Evolutionary conservation across 345 rosid species (phyloP).

Genomic region (Anacardium occidentale): DNA sequence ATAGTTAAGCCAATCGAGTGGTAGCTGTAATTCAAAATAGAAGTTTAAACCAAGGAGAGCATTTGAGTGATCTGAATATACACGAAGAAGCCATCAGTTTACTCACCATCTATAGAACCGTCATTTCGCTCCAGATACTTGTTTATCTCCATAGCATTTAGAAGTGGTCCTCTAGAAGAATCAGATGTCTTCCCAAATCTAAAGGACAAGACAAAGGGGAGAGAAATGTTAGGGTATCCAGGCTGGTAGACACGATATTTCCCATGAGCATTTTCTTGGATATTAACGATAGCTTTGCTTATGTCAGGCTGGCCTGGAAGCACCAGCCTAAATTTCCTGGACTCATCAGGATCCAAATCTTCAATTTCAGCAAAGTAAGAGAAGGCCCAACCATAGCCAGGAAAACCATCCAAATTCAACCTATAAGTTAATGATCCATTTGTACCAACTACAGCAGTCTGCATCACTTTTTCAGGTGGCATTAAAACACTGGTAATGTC

Average conservation of each 20-base stretch:
- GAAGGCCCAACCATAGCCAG: slow-evolving; percentile 85
- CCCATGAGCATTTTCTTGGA: slow-evolving; percentile 89
- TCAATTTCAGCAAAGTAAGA: slow-evolving; percentile 93
- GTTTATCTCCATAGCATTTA: slow-evolving; percentile 94
- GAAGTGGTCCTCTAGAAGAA: slow-evolving; percentile 85
- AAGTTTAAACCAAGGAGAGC: slow-evolving; percentile 4
- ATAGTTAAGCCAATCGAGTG: neutral
- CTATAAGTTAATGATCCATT: slow-evolving; percentile 87
- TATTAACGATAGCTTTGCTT: slow-evolving; percentile 79
- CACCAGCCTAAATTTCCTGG: slow-evolving; percentile 83
- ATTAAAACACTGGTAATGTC: slow-evolving; percentile 35
- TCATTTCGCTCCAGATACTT: slow-evolving; percentile 65
- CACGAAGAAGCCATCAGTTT: slow-evolving; percentile 14
- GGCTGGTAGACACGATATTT: slow-evolving; percentile 76
- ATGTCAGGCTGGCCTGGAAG: slow-evolving; percentile 68
- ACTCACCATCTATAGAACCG: slow-evolving; percentile 81
- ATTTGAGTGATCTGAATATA: neutral
- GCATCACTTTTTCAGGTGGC: slow-evolving; percentile 98
- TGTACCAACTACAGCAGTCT: slow-evolving; percentile 97
- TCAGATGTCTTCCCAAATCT: slow-evolving; percentile 72
- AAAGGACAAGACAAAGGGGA: slow-evolving; percentile 87
- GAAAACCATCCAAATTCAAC: slow-evolving; percentile 89
- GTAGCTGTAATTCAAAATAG: slow-evolving; percentile 5
- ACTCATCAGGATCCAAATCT: slow-evolving; percentile 59
- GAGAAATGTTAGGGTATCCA: slow-evolving; percentile 67